Evolutionary conservation across 176 grass and related monocot genomes (phyloP).

Genomic region (Aegilops bicornis): DNA sequence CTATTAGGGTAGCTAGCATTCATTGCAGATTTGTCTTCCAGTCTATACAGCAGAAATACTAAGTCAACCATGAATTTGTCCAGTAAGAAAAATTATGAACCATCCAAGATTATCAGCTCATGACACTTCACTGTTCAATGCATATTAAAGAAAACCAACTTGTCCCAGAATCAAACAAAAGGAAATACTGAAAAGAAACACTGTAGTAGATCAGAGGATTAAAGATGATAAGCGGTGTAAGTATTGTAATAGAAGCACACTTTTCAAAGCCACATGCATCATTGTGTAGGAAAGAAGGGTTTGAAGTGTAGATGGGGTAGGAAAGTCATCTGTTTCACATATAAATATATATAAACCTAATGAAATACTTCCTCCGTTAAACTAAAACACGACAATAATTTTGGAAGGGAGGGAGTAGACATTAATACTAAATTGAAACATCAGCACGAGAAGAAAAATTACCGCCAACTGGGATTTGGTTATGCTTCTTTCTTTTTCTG

Average conservation of each 20-base stretch:
- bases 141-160: slow-evolving; percentile 7
- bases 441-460: slow-evolving; percentile 42
- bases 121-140: neutral
- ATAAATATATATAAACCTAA: neutral
- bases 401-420: neutral
- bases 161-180: neutral
- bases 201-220: neutral
- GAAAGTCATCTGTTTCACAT: neutral
- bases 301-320: neutral
- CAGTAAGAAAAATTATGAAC: neutral
- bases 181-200: neutral
- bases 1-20: neutral
- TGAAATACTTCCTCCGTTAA: neutral
- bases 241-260: slow-evolving; percentile 8
- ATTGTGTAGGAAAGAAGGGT: neutral
- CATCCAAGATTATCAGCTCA: slow-evolving; percentile 10
- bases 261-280: slow-evolving; percentile 1
- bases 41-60: neutral
- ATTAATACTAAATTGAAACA: neutral
- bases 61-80: neutral
- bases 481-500: slow-evolving; percentile 32
- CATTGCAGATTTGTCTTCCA: neutral
- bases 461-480: slow-evolving; percentile 50
- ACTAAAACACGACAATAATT: too few relatives aligned
- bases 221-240: neutral